Conservation (phyloP, 176 grass and related monocot species). For the Oryza meyeriana region DNA sequence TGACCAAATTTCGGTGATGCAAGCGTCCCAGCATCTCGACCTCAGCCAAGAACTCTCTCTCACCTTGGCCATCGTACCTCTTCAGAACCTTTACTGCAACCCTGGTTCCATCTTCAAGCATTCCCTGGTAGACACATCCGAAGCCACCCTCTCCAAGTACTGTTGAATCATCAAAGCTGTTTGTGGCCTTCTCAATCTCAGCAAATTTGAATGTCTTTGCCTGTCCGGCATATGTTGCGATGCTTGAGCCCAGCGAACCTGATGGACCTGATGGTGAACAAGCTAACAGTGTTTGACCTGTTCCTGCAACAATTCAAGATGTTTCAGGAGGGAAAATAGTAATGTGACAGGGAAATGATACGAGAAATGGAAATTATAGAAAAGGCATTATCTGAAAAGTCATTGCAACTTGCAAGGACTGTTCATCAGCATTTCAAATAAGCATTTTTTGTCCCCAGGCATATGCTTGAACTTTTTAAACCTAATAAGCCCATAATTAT, state of each 20-base stretch:
- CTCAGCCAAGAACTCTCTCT: constrained; percentile 89
- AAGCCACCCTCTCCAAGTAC: constrained; percentile 97
- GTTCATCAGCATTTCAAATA: constrained; percentile 9
- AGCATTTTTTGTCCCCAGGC: not conserved
- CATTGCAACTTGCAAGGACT: not conserved
- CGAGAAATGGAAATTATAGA: not conserved
- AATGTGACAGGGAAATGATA: not conserved
- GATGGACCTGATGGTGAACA: constrained; percentile 71
- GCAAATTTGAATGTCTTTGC: constrained; percentile 68
- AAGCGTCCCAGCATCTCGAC: constrained; percentile 96
- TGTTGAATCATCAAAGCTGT: constrained; percentile 65
- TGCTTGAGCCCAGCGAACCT: constrained; percentile 69
- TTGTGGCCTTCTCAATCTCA: constrained; percentile 85
- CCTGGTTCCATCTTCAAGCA: constrained; percentile 64
- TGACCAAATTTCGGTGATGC: constrained; percentile 97
- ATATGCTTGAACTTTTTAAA: not conserved
- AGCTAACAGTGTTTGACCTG: constrained; percentile 49
- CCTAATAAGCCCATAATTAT: not conserved
- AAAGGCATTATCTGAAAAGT: not conserved
- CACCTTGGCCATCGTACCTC: constrained; percentile 77
- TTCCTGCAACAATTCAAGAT: constrained; percentile 46
- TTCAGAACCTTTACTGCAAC: constrained; percentile 96
- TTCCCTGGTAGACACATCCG: constrained; percentile 82
- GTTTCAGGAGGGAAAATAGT: constrained; percentile 20
- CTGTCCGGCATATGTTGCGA: constrained; percentile 65